phyloP scores from a whole-genome alignment of 768 basidiomycete genomes.

The Tulasnella sp. region DNA sequence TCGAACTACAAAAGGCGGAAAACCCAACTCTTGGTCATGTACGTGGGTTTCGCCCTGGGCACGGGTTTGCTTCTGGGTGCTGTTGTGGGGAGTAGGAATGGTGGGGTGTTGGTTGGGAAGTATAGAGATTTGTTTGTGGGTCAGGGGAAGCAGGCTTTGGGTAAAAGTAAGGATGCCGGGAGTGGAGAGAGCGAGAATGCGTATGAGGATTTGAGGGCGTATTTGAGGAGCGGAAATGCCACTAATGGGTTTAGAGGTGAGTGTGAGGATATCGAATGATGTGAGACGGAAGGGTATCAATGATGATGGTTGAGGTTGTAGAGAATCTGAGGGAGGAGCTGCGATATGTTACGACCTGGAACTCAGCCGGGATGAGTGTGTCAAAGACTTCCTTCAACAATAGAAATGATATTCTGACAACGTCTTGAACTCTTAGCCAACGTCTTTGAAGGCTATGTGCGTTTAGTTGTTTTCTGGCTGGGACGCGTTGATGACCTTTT shows the following conservation, averaged over 20 bases:
- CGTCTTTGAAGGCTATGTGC: slow-evolving; percentile 6
- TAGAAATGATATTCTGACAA: not conserved
- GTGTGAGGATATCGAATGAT: not conserved
- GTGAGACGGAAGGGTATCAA: not conserved
- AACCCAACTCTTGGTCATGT: not conserved
- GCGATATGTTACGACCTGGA: slow-evolving; percentile 11
- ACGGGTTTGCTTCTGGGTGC: not conserved
- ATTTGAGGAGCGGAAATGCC: not conserved
- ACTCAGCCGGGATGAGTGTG: slow-evolving; percentile 12
- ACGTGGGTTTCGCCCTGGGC: not conserved
- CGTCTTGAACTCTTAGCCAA: not conserved
- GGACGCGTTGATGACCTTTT: not conserved
- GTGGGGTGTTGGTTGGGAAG: not conserved
- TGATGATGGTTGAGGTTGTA: not conserved
- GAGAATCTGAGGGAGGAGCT: not conserved
- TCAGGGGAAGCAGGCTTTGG: not conserved
- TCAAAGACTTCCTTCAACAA: not conserved
- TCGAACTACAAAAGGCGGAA: not conserved
- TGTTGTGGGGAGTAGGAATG: not conserved
- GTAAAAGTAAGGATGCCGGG: not conserved
- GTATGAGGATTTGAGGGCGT: not conserved
- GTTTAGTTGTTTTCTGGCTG: not conserved
- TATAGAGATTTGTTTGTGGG: not conserved
- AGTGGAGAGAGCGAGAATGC: not conserved
- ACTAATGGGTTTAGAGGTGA: not conserved